Evolutionary conservation across 352 stramenopile genomes (phyloP), one percentile per base, ranked within the genome.

Genomic region (Globisporangium solare): DNA sequence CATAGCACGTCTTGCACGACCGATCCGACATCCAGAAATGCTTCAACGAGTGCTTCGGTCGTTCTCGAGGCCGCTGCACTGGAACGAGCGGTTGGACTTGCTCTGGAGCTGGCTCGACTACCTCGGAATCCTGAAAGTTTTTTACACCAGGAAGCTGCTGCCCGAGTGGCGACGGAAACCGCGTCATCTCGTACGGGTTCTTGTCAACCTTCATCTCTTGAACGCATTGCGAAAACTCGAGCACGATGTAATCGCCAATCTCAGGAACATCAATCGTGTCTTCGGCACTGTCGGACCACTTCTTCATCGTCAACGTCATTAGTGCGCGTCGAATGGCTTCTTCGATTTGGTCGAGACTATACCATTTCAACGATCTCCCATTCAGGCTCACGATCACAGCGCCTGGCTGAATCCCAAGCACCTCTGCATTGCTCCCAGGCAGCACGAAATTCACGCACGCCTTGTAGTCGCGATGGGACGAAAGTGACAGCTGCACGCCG

Each of bases 21-120:
- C 85, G 79, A 58, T 95, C 85, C 49, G 85, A 95, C 85, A 95
- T 95, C 85, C 85, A 95, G 58, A 95, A 95, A 61, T 92, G 83
- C 54, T 91, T 93, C 60, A 92, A 75, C 18, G 79, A 89, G 45
- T 81, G 80, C 27, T 50, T 54, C 12, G 77, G 75, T 27, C 83
- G 68, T 24, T 83, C 67, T 12, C 78, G 66, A 14, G 65, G 68
- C 13, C 74, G 66, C 17, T 69, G 60, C 2, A 32, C 17, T 4
- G 47, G 7, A 3, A 24, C 27, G n/a, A 46, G 41, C 3, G 50
- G 21, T 27, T 54, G 31, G 2, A 14, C 27, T 8, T 49, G n/a
- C 13, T 47, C 17, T 18, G 42, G 15, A 12, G 24, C 13, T 35
- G 54, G 31, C 0, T 27, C 24, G n/a, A 54, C 51, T 8, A 54